Evolutionary conservation across 495 filamentous ascomycete genomes (phyloP).

Genomic region (Penicillium maclennaniae): DNA sequence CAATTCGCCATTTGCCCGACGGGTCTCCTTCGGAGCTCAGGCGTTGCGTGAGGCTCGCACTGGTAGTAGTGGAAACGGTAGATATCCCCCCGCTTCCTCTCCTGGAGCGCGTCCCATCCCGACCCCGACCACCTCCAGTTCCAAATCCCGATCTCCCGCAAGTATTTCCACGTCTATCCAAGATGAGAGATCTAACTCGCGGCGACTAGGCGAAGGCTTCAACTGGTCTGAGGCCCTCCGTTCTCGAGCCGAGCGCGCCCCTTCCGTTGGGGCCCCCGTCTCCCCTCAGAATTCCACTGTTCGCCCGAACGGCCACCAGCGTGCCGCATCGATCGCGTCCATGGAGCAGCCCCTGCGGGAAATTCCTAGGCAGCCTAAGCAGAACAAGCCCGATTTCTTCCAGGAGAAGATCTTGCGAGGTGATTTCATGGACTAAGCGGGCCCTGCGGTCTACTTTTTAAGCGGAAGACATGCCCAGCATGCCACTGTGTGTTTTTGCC

Average conservation of each 20-base stretch:
- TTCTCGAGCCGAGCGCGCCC: slow-evolving; percentile 78
- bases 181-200: slow-evolving; percentile 47
- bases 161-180: slow-evolving; percentile 36
- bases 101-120: slow-evolving; percentile 23
- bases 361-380: slow-evolving; percentile 62
- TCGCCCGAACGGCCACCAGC: slow-evolving; percentile 39
- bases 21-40: slow-evolving; percentile 87
- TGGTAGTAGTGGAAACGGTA: slow-evolving; percentile 46
- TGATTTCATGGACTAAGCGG: slow-evolving; percentile 87
- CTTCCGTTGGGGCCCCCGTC: slow-evolving; percentile 53
- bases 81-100: slow-evolving; percentile 35
- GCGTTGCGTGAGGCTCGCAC: slow-evolving; percentile 68
- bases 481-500: slow-evolving; percentile 6
- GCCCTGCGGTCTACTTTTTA: not conserved
- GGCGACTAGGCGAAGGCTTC: slow-evolving; percentile 79
- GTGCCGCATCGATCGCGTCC: slow-evolving; percentile 61
- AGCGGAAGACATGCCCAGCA: not conserved
- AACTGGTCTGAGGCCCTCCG: slow-evolving; percentile 95
- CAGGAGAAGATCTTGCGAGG: slow-evolving; percentile 96
- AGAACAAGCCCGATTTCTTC: slow-evolving; percentile 80
- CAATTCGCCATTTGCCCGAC: slow-evolving; percentile 72
- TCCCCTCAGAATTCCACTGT: slow-evolving; percentile 22
- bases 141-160: slow-evolving; percentile 21
- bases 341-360: slow-evolving; percentile 66
- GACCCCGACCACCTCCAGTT: slow-evolving; percentile 6